These are phyloP conservation scores for Rhodotorula sp. DNA, from an alignment of 1,284 basidiomycete genomes.

Conservation along the genomic window DNA sequence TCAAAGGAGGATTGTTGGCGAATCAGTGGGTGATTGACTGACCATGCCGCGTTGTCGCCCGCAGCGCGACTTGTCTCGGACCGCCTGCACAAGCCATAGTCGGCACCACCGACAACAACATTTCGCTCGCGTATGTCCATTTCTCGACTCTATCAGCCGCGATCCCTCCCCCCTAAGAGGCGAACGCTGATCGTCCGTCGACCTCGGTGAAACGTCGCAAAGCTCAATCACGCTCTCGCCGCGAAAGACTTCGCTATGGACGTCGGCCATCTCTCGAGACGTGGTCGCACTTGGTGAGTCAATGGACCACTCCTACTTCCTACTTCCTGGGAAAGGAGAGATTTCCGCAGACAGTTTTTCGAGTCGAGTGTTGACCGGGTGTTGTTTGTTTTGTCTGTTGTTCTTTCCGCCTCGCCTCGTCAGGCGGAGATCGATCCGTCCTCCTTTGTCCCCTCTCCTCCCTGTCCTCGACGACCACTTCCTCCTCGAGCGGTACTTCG, in stretches of 20 bases:
- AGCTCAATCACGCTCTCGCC: constrained; percentile 31
- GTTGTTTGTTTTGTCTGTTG: neutral
- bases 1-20: neutral
- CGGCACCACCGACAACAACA: constrained; percentile 24
- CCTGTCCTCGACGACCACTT: neutral
- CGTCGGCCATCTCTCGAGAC: constrained; percentile 25
- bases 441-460: neutral
- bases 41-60: neutral
- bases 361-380: no score
- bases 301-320: neutral
- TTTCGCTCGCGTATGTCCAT: constrained; percentile 29
- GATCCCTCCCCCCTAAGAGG: neutral
- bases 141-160: no score
- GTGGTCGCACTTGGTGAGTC: constrained; percentile 32
- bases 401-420: neutral
- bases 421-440: constrained; percentile 1
- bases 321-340: neutral
- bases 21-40: neutral
- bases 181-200: neutral
- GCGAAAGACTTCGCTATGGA: constrained; percentile 38
- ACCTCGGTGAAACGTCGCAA: neutral
- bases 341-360: no score
- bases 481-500: no score
- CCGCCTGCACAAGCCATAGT: constrained; percentile 34
- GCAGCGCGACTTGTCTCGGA: constrained; percentile 36